A percentile compares a stretch with the other conserved stretches of the same genome.
phyloP scores from a whole-genome alignment of 495 filamentous ascomycete species.

The Cenococcum geophilum region DNA sequence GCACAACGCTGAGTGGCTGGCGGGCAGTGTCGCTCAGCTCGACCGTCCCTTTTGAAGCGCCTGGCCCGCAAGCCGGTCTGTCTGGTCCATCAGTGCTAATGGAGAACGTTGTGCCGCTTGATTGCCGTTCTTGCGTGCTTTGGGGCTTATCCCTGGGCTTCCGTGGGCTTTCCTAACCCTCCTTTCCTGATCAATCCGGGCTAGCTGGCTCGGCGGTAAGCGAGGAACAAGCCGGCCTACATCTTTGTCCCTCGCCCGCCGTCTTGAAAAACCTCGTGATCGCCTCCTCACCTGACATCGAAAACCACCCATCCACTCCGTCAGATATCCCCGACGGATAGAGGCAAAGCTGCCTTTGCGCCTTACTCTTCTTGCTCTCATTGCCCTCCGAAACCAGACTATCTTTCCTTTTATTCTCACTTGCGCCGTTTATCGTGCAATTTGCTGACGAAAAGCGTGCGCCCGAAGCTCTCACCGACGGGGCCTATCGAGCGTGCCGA shows the following conservation, averaged over 20 bases:
- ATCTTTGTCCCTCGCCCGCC: background rate
- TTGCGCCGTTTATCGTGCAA: background rate
- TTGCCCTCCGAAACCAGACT: background rate
- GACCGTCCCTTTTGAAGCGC: too few relatives aligned
- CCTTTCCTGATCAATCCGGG: too few relatives aligned
- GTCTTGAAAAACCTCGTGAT: slow-evolving; percentile 1
- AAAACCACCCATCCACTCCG: background rate
- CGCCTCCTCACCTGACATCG: slow-evolving; percentile 8
- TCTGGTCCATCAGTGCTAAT: too few relatives aligned
- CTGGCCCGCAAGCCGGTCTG: too few relatives aligned
- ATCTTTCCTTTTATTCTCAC: background rate
- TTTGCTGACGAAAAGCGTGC: background rate
- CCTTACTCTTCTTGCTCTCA: background rate
- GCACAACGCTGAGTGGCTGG: background rate
- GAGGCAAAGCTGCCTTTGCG: background rate
- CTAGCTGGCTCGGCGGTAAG: too few relatives aligned
- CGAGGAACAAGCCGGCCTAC: background rate
- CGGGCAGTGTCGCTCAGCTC: background rate
- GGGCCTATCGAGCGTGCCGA: background rate
- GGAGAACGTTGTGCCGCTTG: background rate
- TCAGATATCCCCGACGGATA: slow-evolving; percentile 2
- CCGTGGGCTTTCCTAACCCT: background rate
- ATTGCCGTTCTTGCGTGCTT: background rate
- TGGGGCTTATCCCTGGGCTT: background rate
- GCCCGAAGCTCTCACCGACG: background rate